Evolutionary conservation across 768 basidiomycete species (phyloP).

Genomic region (Hericium coralloides): DNA sequence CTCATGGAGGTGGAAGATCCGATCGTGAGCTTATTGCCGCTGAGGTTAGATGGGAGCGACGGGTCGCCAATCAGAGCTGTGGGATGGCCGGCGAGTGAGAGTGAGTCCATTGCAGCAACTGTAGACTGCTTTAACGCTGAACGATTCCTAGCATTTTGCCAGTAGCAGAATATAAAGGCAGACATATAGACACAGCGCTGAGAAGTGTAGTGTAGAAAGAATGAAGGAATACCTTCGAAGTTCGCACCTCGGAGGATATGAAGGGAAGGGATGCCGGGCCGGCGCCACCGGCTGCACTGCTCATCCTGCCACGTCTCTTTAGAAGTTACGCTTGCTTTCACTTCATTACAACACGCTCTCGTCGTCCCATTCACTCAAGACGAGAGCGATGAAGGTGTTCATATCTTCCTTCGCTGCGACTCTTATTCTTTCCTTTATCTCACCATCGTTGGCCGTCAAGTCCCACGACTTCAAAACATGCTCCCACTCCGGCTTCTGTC

Average conservation of each 20-base stretch:
- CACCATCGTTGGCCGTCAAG: constrained; percentile 50
- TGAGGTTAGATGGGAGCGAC: constrained; percentile 50
- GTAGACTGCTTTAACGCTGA: background rate
- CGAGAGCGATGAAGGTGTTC: constrained; percentile 12
- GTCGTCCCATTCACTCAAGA: background rate
- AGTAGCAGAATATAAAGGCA: background rate
- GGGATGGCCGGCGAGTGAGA: constrained; percentile 30
- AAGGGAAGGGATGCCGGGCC: background rate
- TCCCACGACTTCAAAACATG: constrained; percentile 91
- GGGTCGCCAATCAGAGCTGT: constrained; percentile 68
- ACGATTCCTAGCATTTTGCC: background rate
- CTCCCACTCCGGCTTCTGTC: constrained; percentile 90
- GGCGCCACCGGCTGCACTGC: background rate
- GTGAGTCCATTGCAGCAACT: background rate
- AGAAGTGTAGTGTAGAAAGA: background rate
- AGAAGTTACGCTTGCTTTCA: too few species aligned
- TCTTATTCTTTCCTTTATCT: constrained; percentile 24
- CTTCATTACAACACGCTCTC: background rate
- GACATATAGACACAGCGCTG: background rate
- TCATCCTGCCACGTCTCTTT: background rate
- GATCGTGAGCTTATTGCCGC: constrained; percentile 47
- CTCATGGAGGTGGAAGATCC: constrained; percentile 27
- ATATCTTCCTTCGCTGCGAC: constrained; percentile 1
- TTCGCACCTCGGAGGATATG: background rate
- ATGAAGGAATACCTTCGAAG: background rate